These are phyloP conservation scores for Quercus ilex DNA, from an alignment of 306 rosid genomes.

Conservation along the genomic window DNA sequence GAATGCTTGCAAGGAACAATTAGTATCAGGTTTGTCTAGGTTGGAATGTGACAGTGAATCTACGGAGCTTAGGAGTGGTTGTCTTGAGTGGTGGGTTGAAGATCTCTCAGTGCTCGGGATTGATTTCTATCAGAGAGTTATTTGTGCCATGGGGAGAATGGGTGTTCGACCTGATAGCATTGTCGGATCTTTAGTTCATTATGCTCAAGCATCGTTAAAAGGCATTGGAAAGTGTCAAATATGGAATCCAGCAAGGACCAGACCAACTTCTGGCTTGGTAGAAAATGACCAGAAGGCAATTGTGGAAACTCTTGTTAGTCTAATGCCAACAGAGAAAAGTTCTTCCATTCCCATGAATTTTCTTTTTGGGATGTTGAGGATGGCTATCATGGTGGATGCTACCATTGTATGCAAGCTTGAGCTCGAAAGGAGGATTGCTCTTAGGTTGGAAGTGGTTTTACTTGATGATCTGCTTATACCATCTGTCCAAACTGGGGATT, in stretches of 20 bases:
- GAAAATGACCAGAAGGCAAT: conserved; percentile 52
- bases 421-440: conserved; percentile 75
- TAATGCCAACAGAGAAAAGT: conserved; percentile 65
- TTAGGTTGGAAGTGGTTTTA: conserved; percentile 61
- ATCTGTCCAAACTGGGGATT: conserved; percentile 52
- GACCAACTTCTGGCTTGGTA: conserved; percentile 31
- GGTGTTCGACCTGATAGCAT: conserved; percentile 71
- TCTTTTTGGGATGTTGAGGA: conserved; percentile 79
- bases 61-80: conserved; percentile 48
- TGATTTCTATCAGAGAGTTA: conserved; percentile 62
- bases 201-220: conserved; percentile 74
- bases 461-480: conserved; percentile 85
- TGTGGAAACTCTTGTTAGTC: conserved; percentile 61
- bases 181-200: conserved; percentile 69
- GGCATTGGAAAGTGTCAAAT: conserved; percentile 66
- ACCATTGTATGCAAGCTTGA: conserved; percentile 67
- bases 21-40: conserved; percentile 56
- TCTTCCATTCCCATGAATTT: conserved; percentile 62
- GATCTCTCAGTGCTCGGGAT: conserved; percentile 59
- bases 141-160: conserved; percentile 56
- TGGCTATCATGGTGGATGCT: conserved; percentile 65
- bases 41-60: conserved; percentile 49
- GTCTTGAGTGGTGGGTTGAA: conserved; percentile 79
- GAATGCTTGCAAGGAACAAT: conserved; percentile 81
- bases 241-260: conserved; percentile 47